Evolutionary conservation across 2,329 filamentous ascomycete species (phyloP).

Genomic region (Ceratocystis destructans): DNA sequence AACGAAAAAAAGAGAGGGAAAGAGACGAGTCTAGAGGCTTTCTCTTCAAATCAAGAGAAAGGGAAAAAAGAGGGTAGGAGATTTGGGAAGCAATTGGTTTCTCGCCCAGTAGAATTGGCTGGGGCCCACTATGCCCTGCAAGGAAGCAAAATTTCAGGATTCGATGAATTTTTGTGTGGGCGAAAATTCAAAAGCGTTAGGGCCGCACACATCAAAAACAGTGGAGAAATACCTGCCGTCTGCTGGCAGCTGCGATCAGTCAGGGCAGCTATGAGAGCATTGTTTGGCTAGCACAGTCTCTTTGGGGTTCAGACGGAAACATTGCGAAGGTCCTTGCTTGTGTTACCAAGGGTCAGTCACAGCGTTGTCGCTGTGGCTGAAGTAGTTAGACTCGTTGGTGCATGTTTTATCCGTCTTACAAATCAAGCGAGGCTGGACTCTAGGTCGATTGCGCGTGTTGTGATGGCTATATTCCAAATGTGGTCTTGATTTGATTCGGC

Average conservation of each 20-base stretch:
- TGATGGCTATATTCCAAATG: too few species aligned
- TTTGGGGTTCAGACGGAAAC: neutral
- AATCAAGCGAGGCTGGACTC: neutral
- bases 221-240: constrained; percentile 11
- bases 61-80: constrained; percentile 17
- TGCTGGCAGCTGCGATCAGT: neutral
- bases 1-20: constrained; percentile 19
- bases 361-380: neutral
- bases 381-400: neutral
- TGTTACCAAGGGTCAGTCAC: neutral
- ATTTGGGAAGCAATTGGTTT: constrained; percentile 19
- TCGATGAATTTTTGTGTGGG: constrained; percentile 20
- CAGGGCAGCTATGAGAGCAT: neutral
- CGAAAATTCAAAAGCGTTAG: constrained; percentile 19
- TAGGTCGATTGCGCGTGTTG: too few species aligned
- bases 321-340: neutral
- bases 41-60: constrained; percentile 20
- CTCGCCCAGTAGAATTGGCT: constrained; percentile 18
- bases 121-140: constrained; percentile 19
- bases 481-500: too few species aligned
- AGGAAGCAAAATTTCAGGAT: constrained; percentile 19
- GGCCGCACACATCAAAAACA: constrained; percentile 18
- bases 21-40: constrained; percentile 21
- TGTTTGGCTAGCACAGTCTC: neutral
- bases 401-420: neutral